Conservation (phyloP, 2,329 filamentous ascomycete genomes). For the Trichoderma brevicompactum region DNA sequence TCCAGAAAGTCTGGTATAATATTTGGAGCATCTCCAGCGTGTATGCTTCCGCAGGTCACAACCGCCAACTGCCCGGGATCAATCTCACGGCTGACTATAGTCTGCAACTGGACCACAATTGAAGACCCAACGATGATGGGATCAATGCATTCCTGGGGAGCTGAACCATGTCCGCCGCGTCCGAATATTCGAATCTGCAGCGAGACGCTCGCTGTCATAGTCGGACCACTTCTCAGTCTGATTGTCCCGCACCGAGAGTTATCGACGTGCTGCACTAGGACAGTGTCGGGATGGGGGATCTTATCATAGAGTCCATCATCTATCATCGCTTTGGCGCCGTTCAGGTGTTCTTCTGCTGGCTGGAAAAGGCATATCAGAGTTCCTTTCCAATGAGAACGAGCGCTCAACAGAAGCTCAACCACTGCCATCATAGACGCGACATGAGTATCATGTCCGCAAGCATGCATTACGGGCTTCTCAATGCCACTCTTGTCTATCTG, state of each 20-base stretch:
- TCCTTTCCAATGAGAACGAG: conserved; percentile 4
- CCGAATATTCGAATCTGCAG: neutral
- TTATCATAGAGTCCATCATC: conserved; percentile 6
- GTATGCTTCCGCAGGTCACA: conserved; percentile 8
- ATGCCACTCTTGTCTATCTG: no score
- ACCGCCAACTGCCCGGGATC: neutral
- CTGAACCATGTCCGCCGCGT: neutral
- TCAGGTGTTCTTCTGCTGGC: conserved; percentile 8
- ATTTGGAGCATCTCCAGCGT: conserved; percentile 2
- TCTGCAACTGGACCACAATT: conserved; percentile 3
- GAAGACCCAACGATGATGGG: conserved; percentile 8
- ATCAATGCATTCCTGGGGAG: conserved; percentile 1
- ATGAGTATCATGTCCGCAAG: no score
- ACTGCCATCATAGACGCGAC: no score
- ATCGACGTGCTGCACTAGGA: conserved; percentile 1
- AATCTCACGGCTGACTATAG: conserved; percentile 4
- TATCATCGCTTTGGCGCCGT: neutral
- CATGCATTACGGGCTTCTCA: no score
- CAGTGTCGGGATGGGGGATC: neutral
- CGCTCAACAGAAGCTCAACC: neutral
- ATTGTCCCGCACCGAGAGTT: neutral
- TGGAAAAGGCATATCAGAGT: conserved; percentile 8
- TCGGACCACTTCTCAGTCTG: neutral
- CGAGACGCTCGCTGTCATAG: neutral
- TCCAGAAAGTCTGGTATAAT: conserved; percentile 3